Percentiles rank a stretch among this genome's conserved stretches.
phyloP scores from a whole-genome alignment of 306 rosid genomes.

The Cyamopsis tetragonoloba region DNA sequence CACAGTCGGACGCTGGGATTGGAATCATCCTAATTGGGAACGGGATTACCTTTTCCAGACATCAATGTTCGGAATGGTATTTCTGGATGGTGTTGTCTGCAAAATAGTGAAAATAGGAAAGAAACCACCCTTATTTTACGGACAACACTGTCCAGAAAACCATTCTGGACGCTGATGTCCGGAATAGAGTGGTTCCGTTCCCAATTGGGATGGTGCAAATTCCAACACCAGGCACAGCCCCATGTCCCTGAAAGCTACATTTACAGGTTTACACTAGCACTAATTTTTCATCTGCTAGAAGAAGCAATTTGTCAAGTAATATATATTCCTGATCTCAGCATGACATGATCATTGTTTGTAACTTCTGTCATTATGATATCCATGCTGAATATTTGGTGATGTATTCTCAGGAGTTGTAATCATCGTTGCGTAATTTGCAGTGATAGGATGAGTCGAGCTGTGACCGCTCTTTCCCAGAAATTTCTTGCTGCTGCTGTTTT shows the following conservation, averaged over 20 bases:
- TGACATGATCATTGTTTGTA: background rate
- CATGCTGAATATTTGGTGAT: slow-evolving; percentile 75
- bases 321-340: slow-evolving; percentile 9
- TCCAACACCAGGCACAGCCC: background rate
- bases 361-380: slow-evolving; percentile 14
- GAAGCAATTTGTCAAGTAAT: background rate
- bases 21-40: too few species aligned
- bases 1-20: too few species aligned
- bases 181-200: too few species aligned
- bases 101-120: too few species aligned
- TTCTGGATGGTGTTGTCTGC: too few species aligned
- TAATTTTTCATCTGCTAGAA: background rate
- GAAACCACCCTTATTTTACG: too few species aligned
- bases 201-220: too few species aligned
- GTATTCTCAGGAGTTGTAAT: slow-evolving; percentile 51
- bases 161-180: too few species aligned
- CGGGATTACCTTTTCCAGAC: too few species aligned
- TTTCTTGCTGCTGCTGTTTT: slow-evolving; percentile 43
- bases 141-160: too few species aligned
- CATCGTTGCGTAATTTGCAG: slow-evolving; percentile 39
- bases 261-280: slow-evolving; percentile 7
- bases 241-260: slow-evolving; percentile 20
- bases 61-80: too few species aligned
- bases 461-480: slow-evolving; percentile 37
- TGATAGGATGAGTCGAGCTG: slow-evolving; percentile 37